phyloP scores from a whole-genome alignment of 2,329 filamentous ascomycete species.

The Dactylellina drechsleri region DNA sequence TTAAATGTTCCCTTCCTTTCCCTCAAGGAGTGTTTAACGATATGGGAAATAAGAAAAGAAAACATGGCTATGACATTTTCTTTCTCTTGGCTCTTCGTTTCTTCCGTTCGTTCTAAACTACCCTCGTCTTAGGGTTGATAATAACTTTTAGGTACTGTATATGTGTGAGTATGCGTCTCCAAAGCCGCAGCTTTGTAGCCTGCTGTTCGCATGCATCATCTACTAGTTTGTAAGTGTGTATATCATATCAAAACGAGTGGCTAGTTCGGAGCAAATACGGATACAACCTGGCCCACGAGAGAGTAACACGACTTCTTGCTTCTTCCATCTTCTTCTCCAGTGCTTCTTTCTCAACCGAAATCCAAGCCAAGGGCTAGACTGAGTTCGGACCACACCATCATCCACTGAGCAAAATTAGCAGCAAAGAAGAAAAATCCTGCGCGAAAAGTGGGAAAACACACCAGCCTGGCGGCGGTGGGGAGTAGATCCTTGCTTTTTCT shows the following conservation, averaged over 20 bases:
- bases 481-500: slow-evolving; percentile 44
- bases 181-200: slow-evolving; percentile 55
- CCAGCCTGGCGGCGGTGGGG: slow-evolving; percentile 29
- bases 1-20: slow-evolving; percentile 35
- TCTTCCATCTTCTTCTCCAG: neutral
- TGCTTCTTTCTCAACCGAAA: no score
- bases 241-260: slow-evolving; percentile 53
- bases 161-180: slow-evolving; percentile 55
- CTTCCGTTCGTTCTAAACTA: slow-evolving; percentile 41
- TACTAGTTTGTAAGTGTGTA: slow-evolving; percentile 18
- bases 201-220: slow-evolving; percentile 44
- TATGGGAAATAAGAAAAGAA: slow-evolving; percentile 54
- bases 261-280: slow-evolving; percentile 54
- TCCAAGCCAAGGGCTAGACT: slow-evolving; percentile 44
- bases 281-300: slow-evolving; percentile 55
- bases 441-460: slow-evolving; percentile 15
- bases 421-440: slow-evolving; percentile 43
- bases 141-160: slow-evolving; percentile 13
- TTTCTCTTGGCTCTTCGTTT: slow-evolving; percentile 6
- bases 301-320: slow-evolving; percentile 54
- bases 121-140: slow-evolving; percentile 45
- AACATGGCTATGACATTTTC: slow-evolving; percentile 54
- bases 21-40: slow-evolving; percentile 54
- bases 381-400: slow-evolving; percentile 35
- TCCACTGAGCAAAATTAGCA: slow-evolving; percentile 51